Percentiles rank a stretch among this genome's conserved stretches.
Evolutionary conservation across 768 basidiomycete genomes (phyloP).

Genomic region (Hortiboletus flavorubellus): DNA sequence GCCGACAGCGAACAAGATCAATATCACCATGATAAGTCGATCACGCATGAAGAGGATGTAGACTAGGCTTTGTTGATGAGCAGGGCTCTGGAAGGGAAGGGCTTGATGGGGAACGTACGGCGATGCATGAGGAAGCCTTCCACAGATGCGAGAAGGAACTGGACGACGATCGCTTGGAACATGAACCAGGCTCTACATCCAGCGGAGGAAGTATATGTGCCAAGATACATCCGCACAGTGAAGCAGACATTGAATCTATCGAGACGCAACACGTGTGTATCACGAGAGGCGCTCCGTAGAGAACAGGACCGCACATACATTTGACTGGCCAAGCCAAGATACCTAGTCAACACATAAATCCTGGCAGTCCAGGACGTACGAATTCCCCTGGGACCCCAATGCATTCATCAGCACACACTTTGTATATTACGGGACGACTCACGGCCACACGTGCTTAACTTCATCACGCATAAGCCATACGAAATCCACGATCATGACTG

Average conservation of each 20-base stretch:
- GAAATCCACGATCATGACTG: slow-evolving; percentile 18
- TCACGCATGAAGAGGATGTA: slow-evolving; percentile 14
- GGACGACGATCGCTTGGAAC: slow-evolving; percentile 14
- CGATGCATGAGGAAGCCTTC: slow-evolving; percentile 16
- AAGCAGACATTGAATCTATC: slow-evolving; percentile 23
- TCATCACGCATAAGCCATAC: slow-evolving; percentile 13
- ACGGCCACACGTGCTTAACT: slow-evolving; percentile 21
- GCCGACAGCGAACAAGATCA: slow-evolving; percentile 1
- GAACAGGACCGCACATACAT: slow-evolving; percentile 9
- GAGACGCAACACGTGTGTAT: neutral
- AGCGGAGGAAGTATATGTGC: neutral
- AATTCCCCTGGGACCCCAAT: slow-evolving; percentile 2
- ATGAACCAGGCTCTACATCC: slow-evolving; percentile 17
- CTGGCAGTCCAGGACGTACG: slow-evolving; percentile 6
- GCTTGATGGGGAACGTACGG: slow-evolving; percentile 7
- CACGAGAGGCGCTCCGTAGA: neutral
- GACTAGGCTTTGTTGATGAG: slow-evolving; percentile 10
- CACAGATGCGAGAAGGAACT: slow-evolving; percentile 13
- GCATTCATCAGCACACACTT: neutral
- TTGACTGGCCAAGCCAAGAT: slow-evolving; percentile 15
- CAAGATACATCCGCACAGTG: slow-evolving; percentile 16
- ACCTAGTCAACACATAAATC: slow-evolving; percentile 13
- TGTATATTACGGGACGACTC: neutral
- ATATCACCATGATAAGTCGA: slow-evolving; percentile 7
- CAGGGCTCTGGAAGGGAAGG: neutral